Evolutionary conservation across 2,329 filamentous ascomycete species (phyloP), one percentile per base, ranked within the genome.

Genomic region (Periconia sp.): DNA sequence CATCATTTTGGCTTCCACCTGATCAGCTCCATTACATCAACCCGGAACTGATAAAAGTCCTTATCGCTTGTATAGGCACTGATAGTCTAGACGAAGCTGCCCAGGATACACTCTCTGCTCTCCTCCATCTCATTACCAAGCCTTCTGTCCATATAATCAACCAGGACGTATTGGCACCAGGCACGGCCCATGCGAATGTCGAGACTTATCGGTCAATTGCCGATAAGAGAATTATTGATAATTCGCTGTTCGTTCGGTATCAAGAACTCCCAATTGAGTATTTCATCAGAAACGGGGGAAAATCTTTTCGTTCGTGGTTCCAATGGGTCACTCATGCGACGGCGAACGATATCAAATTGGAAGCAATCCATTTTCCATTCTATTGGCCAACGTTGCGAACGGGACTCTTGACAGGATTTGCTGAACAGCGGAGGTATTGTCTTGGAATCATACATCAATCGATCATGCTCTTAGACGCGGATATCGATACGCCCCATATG

Each of bases 391-490:
- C 64, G 17, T 51, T 80, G 1, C 69, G 70, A 15, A 47, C 55
- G 6, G 77, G 76, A 1, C 62, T 80, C 11, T 59, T 74, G n/a
- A 56, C 63, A 18, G 78, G 78, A 8, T 76, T 76, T 52, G 69
- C 70, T 6, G 78, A 81, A 58, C 72, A 77, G 50, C 73, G 77
- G 13, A 80, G 80, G 52, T 74, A 74, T 49, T 77, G 75, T 56
- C 72, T 81, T 6, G 74, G 72, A 2, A 79, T 80, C 15, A 63
- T 80, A 44, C 70, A 69, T 27, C 69, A 69, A 14, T 79, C 78
- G 1, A 55, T 80, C 14, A 56, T 62, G 2, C 56, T 71, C 11
- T 63, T 74, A 5, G 55, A 61, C 9, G 42, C 43, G 13, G 59
- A 65, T 30, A 65, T 74, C n/a, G 44, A 56, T 17, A 68, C 64